Base-by-base conservation (phyloP, 306 rosid species). In the Oxytropis ochrocephala region DNA sequence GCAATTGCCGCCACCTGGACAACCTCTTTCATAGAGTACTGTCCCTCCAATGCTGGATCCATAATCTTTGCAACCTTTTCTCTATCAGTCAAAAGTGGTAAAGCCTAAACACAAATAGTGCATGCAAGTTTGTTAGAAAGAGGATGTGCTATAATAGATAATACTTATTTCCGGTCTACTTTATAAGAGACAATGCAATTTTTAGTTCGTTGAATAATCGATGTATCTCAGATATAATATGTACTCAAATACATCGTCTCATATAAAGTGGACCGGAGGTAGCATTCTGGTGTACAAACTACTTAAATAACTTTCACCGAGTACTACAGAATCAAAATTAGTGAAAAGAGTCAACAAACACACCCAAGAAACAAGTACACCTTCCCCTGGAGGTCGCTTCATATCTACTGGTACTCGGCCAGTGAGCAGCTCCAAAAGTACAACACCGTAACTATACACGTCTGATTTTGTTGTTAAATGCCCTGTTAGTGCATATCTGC, bases 1-100 rank as follows among this genome's bases (percentile, higher is more conserved):
- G 98, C 97, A 68, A 94, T 90, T 21, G 98, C 98, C 1, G 98
- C 96, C 43, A 94, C 95, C 83, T 94, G 98, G 80, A 94, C 80
- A 43, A 85, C 95, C 69, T 90, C 98, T 82, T 94, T 94, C 96
- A 90, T 85, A 11, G 91, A 84, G 82, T 90, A 87, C 62, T 87
- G 97, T 57, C 95, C 97, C 78, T 90, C 97, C 72, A 94, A 65
- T 48, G 90, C 72, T 64, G 95, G 96, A 83, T 94, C 98, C 97
- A 90, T 88, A 30, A 94, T 94, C 70, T 84, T 81, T 53, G 83
- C 81, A 65, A 94, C 97, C 69, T 87, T 88, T 39, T 85, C 96
- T 81, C 97, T 90, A 64, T 88, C 98, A 3, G 86, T 94, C 75
- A 94, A 80, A 78, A 84, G 82, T 3, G 96, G 98, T 75, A 94